Evolutionary conservation across 805 yeast species (phyloP).

Genomic region (Candida awuae): DNA sequence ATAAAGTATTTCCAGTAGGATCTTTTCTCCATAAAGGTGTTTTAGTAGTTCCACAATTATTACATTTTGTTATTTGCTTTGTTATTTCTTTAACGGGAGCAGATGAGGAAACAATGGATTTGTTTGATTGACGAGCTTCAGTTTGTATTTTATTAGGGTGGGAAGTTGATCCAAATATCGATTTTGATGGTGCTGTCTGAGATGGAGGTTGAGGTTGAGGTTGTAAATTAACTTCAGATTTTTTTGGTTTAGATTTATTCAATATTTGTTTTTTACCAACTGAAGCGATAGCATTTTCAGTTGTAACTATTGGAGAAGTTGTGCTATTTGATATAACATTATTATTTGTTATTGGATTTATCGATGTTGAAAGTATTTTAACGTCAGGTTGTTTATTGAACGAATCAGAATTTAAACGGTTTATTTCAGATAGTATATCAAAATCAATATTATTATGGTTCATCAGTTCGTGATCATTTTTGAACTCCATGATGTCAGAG

Average conservation of each 20-base stretch:
- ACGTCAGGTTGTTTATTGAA: no score
- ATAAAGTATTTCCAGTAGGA: constrained; percentile 49
- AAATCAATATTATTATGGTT: not conserved
- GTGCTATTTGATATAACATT: no score
- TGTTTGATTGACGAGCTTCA: constrained; percentile 6
- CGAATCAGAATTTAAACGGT: not conserved
- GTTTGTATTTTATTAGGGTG: constrained; percentile 3
- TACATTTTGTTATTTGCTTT: constrained; percentile 35
- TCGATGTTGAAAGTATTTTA: no score
- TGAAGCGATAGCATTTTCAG: no score
- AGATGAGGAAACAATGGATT: constrained; percentile 13
- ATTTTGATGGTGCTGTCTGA: no score
- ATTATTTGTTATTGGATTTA: no score
- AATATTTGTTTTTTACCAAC: not conserved
- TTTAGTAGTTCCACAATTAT: constrained; percentile 50
- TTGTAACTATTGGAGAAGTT: no score
- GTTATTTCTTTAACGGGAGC: constrained; percentile 12
- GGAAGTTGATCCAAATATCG: not conserved
- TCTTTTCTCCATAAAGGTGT: constrained; percentile 60
- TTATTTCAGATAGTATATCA: not conserved
- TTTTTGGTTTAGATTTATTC: not conserved
- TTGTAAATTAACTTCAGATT: no score
- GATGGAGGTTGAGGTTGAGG: no score
- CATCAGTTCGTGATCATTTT: not conserved
- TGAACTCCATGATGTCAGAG: not conserved